Conservation (phyloP, 2,329 filamentous ascomycete genomes). For the Fusarium euwallaceae region DNA sequence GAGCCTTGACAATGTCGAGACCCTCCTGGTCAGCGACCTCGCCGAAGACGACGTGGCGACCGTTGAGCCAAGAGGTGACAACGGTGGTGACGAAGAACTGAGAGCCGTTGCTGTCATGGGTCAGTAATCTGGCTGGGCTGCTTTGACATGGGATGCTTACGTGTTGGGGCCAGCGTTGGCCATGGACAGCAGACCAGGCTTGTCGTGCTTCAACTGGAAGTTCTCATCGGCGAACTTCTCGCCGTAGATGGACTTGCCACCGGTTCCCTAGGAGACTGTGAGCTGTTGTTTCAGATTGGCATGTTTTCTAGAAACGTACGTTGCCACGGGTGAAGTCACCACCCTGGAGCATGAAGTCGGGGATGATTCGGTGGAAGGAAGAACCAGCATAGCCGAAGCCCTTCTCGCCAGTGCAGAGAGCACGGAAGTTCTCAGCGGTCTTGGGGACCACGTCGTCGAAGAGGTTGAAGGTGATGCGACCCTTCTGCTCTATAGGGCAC, state of each 20-base stretch:
- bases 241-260: constrained; percentile 94
- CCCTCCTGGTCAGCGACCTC: constrained; percentile 70
- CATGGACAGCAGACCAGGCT: constrained; percentile 89
- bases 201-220: constrained; percentile 81
- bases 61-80: constrained; percentile 86
- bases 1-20: constrained; percentile 68
- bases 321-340: constrained; percentile 95
- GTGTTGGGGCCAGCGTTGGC: constrained; percentile 97
- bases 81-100: constrained; percentile 99
- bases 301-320: constrained; percentile 66
- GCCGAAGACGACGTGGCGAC: constrained; percentile 88
- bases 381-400: constrained; percentile 87
- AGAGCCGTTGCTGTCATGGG: constrained; percentile 84
- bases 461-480: constrained; percentile 90
- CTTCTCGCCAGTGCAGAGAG: constrained; percentile 84
- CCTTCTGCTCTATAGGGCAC: constrained; percentile 70
- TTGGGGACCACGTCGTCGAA: constrained; percentile 89
- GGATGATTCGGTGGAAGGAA: constrained; percentile 93
- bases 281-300: constrained; percentile 19
- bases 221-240: constrained; percentile 97
- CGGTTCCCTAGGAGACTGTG: constrained; percentile 75
- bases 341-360: constrained; percentile 94
- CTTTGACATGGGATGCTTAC: constrained; percentile 58
- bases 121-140: not conserved
- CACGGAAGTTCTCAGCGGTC: constrained; percentile 87